A percentile compares a stretch with the other conserved stretches of the same genome.
phyloP scores from a whole-genome alignment of 805 yeast species.

The Yamadazyma philogaea region DNA sequence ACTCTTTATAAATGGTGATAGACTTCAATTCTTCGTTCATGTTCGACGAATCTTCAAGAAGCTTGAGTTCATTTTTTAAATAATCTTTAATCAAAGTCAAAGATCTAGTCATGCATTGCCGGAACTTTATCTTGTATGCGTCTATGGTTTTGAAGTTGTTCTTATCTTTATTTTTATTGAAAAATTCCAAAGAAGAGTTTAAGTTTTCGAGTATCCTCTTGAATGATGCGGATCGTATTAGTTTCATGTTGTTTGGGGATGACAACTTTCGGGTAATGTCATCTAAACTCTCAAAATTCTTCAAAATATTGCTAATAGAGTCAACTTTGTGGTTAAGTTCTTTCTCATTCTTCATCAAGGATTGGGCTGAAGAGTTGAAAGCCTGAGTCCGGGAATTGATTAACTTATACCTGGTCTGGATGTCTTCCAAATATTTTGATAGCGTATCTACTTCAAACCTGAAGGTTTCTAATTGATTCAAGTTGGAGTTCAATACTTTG shows the following conservation, averaged over 20 bases:
- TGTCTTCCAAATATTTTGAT: constrained; percentile 41
- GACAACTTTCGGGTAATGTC: constrained; percentile 65
- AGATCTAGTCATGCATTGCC: constrained; percentile 81
- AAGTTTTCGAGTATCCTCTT: constrained; percentile 47
- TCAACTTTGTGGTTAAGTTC: constrained; percentile 39
- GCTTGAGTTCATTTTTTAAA: constrained; percentile 44
- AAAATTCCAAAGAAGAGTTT: constrained; percentile 64
- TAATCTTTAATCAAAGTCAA: constrained; percentile 72
- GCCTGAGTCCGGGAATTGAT: constrained; percentile 62
- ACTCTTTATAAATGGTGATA: constrained; percentile 63
- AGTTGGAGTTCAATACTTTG: constrained; percentile 28
- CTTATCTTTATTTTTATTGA: constrained; percentile 23
- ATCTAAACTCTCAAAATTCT: constrained; percentile 68
- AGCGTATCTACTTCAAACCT: constrained; percentile 45
- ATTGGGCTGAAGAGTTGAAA: constrained; percentile 56
- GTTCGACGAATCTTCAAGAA: constrained; percentile 21
- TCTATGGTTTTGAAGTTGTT: constrained; percentile 64
- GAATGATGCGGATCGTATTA: constrained; percentile 40
- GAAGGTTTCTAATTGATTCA: constrained; percentile 29
- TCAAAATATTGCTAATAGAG: constrained; percentile 48
- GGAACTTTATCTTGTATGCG: constrained; percentile 64
- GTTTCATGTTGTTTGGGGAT: constrained; percentile 44
- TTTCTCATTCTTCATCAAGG: constrained; percentile 46
- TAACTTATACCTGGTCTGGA: constrained; percentile 51
- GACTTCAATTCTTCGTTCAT: constrained; percentile 17